Evolutionary conservation across 768 basidiomycete species (phyloP).

Genomic region (Phanerochaete carnosa): DNA sequence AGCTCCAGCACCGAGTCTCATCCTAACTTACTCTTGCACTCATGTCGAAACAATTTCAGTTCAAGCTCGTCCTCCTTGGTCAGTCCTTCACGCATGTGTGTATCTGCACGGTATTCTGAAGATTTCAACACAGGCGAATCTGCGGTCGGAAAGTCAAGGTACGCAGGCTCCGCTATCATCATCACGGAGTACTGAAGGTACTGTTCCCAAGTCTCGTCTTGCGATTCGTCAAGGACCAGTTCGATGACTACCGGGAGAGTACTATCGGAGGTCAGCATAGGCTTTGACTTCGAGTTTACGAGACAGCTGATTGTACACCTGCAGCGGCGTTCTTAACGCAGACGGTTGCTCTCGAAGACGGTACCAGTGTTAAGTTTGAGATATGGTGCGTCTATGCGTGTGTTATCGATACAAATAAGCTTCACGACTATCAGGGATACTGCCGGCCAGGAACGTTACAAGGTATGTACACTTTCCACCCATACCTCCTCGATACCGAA

Average conservation of each 20-base stretch:
- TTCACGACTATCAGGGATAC: slow-evolving; percentile 66
- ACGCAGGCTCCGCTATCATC: slow-evolving; percentile 10
- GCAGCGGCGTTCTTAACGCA: slow-evolving; percentile 98
- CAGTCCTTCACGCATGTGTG: slow-evolving; percentile 23
- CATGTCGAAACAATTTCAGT: slow-evolving; percentile 93
- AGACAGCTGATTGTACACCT: not conserved
- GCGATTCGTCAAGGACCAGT: slow-evolving; percentile 95
- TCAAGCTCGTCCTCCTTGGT: slow-evolving; percentile 97
- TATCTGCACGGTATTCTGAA: slow-evolving; percentile 7
- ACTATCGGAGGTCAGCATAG: slow-evolving; percentile 74
- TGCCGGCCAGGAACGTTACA: slow-evolving; percentile 94
- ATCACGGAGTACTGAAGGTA: not conserved
- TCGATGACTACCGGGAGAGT: slow-evolving; percentile 93
- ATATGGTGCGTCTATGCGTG: slow-evolving; percentile 66
- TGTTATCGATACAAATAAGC: slow-evolving; percentile 3
- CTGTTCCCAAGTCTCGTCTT: slow-evolving; percentile 71
- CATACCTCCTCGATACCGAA: slow-evolving; percentile 11
- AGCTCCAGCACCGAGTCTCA: slow-evolving; percentile 15
- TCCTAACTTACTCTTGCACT: slow-evolving; percentile 28
- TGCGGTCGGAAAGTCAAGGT: slow-evolving; percentile 97
- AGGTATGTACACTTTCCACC: slow-evolving; percentile 38
- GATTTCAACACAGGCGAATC: slow-evolving; percentile 69
- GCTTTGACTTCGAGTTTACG: not conserved
- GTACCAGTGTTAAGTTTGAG: slow-evolving; percentile 94
- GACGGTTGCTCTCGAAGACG: slow-evolving; percentile 87